Evolutionary conservation across 441 rosid genomes (phyloP), one percentile per base, ranked within the genome.

Genomic region (Capsella rubella): DNA sequence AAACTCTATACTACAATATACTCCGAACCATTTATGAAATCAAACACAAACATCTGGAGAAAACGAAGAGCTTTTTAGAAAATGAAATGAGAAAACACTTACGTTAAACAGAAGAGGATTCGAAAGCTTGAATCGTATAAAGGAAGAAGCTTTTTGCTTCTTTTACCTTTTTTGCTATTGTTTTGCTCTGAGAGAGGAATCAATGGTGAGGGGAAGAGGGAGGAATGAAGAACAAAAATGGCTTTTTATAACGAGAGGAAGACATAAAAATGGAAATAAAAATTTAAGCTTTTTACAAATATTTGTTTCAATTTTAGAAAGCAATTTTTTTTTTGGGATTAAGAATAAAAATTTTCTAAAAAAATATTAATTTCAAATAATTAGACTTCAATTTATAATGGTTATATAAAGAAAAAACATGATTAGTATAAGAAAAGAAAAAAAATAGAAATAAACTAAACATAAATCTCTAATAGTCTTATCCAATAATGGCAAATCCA

Each of bases 51-150:
- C 35, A 61, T 62, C 25, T 10, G 9, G 35, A 61, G 39, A 13
- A 15, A n/a, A 62, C 16, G 65, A 60, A 61, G 50, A 12, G 34
- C 11, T 13, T 21, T 21, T 14, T 13, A 21, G 50, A 25, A 8
- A 37, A 37, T 8, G 42, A 37, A 37, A 9, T 5, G 37, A 8
- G 0, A 4, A 49, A 4, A 46, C 7, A 21, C 71, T 66, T 27
- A 66, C 70, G 58, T 51, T 18, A 61, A 42, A 7, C 52, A 11
- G 7, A 13, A 43, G 39, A 43, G 3, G 67, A 27, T 61, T 43
- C 13, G 8, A 45, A 61, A 61, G 66, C 37, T 7, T 3, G 49
- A 21, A 25, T 40, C 49, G 65, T 6, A 60, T 40, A n/a, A 12
- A 52, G 29, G 31, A 51, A 51, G 56, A 25, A 4, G 12, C 13